Evolutionary conservation across 257 asterid species (phyloP).

Genomic region (Fraxinus pennsylvanica): DNA sequence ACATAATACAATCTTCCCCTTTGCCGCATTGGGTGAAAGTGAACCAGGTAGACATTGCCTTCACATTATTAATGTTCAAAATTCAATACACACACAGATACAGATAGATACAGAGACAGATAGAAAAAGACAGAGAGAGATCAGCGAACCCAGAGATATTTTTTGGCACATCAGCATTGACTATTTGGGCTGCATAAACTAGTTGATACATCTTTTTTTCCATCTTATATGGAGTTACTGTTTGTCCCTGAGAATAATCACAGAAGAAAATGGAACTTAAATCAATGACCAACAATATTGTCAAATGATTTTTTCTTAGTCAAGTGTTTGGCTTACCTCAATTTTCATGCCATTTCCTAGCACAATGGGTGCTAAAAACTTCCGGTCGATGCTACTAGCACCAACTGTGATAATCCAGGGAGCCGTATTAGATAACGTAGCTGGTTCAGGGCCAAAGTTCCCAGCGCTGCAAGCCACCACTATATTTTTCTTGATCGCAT

Average conservation of each 20-base stretch:
- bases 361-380: slow-evolving; percentile 46
- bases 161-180: slow-evolving; percentile 39
- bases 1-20: slow-evolving; percentile 80
- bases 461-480: slow-evolving; percentile 89
- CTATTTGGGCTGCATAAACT: slow-evolving; percentile 69
- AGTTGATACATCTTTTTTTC: slow-evolving; percentile 55
- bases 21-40: slow-evolving; percentile 56
- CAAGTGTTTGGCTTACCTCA: slow-evolving; percentile 33
- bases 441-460: slow-evolving; percentile 63
- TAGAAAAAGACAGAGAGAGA: background rate
- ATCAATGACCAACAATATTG: background rate
- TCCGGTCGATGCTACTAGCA: slow-evolving; percentile 83
- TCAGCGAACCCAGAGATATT: slow-evolving; percentile 52
- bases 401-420: slow-evolving; percentile 95
- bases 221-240: slow-evolving; percentile 66
- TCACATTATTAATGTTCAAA: slow-evolving; percentile 22
- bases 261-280: background rate
- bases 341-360: slow-evolving; percentile 70
- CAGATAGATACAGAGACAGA: background rate
- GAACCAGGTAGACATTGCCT: slow-evolving; percentile 87
- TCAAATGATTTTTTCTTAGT: background rate
- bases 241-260: slow-evolving; percentile 60
- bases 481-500: slow-evolving; percentile 67
- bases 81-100: background rate
- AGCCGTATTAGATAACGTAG: slow-evolving; percentile 67